phyloP scores from a whole-genome alignment of 2,329 filamentous ascomycete species.

The Claviceps sorghi region DNA sequence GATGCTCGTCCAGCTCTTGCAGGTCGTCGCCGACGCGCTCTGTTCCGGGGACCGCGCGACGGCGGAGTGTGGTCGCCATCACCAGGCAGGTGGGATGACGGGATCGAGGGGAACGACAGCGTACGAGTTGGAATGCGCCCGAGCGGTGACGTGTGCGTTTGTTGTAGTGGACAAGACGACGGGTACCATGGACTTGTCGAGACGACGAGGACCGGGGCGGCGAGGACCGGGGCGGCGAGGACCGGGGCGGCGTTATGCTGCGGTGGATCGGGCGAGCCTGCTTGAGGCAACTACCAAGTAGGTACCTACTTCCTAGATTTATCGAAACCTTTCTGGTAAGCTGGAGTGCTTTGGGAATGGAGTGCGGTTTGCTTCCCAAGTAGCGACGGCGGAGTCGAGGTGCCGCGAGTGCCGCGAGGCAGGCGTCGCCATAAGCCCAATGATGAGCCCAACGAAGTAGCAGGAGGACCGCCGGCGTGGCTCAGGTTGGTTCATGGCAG shows the following conservation, averaged over 20 bases:
- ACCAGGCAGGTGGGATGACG: neutral
- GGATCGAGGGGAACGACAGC: neutral
- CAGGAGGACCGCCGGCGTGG: neutral
- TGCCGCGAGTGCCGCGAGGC: neutral
- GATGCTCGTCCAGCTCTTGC: slow-evolving; percentile 15
- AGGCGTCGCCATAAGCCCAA: neutral
- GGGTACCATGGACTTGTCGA: neutral
- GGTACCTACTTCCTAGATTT: too few relatives aligned
- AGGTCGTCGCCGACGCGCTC: slow-evolving; percentile 11
- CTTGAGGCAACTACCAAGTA: neutral
- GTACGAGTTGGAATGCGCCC: neutral
- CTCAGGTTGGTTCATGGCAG: neutral
- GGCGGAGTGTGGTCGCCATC: slow-evolving; percentile 19
- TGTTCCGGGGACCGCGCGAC: slow-evolving; percentile 15
- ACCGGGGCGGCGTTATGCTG: neutral
- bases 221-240: neutral
- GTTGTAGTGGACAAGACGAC: neutral
- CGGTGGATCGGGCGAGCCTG: neutral
- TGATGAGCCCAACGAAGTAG: neutral
- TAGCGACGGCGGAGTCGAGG: neutral
- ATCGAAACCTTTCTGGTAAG: neutral
- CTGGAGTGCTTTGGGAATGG: too few relatives aligned
- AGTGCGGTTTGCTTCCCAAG: neutral
- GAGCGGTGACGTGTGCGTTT: neutral
- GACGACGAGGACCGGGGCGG: neutral